Base-by-base conservation (phyloP, 2,329 filamentous ascomycete genomes). In the Rutstroemia sydowiana region DNA sequence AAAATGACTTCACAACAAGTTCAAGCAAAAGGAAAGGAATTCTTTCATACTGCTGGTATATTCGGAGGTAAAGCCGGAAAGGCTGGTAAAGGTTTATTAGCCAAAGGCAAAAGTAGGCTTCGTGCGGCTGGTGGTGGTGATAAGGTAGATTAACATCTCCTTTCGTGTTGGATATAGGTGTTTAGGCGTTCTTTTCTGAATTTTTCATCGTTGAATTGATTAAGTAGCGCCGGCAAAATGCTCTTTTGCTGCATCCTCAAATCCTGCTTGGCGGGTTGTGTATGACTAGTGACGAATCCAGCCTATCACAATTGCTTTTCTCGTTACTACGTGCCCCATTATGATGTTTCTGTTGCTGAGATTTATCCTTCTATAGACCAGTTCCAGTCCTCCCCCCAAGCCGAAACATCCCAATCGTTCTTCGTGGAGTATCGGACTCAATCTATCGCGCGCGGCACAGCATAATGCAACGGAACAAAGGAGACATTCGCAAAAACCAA, bases 51-150 rank as follows among this genome's bases (percentile, higher is more conserved):
- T 20, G 91, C 91, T 50, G 89, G 88, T 48, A 72, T 81, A 16
- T 72, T 85, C 53, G 79, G 83, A 55, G 82, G 82, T 21, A 85
- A 84, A 63, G 82, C 81, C 30, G 78, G 80, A 57, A 90, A 88
- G 66, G 88, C 89, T 37, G 90, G 91, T 45, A 95, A 95, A 73
- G 92, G 91, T 48, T 70, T 96, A 58, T 84, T 96, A 68, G 89
- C 87, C 59, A 95, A 95, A 72, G 88, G 91, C 60, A 92, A 87
- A 72, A 92, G 80, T 71, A 92, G 88, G 70, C 82, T 95, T 68
- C 75, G 60, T 45, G 60, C 61, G 52, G 57, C 78, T 57, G 79
- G 76, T 66, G 79, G 79, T 58, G 81, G 83, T 65, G 88, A 93
- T 70, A 95, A 95, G 88, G 87, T 91, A 87, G 65, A 89, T 88